phyloP scores from a whole-genome alignment of 148 eudicot genomes.

The Chenopodium quinoa region DNA sequence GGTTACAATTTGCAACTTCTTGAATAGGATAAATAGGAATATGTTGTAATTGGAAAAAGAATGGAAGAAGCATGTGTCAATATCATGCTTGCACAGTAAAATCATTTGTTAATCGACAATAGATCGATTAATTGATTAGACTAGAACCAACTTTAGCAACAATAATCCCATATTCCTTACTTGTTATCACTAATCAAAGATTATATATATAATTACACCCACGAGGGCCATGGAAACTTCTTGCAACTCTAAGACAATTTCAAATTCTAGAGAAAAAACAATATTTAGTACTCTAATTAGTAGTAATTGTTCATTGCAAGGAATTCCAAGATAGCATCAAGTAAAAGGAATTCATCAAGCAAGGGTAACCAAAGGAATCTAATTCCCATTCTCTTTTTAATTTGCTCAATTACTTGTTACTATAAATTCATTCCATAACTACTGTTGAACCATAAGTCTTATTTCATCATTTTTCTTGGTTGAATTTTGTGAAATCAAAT shows the following conservation, averaged over 20 bases:
- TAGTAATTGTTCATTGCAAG: slow-evolving; percentile 23
- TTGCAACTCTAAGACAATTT: neutral
- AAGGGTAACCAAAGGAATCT: slow-evolving; percentile 19
- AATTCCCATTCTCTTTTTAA: neutral
- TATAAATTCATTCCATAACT: slow-evolving; percentile 6
- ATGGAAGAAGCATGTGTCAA: no score
- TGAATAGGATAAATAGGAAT: no score
- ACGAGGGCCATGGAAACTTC: neutral
- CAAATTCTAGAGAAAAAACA: neutral
- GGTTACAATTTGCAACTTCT: no score
- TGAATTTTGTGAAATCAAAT: neutral
- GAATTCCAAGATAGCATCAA: slow-evolving; percentile 12
- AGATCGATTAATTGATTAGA: no score
- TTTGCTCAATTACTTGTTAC: neutral
- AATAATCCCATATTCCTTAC: neutral
- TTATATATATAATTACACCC: neutral
- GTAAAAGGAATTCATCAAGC: slow-evolving; percentile 20
- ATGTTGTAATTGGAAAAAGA: no score
- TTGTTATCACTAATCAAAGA: neutral
- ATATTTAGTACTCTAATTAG: neutral
- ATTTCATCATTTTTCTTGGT: neutral
- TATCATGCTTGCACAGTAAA: no score
- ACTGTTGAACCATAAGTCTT: slow-evolving; percentile 7
- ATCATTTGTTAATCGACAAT: no score
- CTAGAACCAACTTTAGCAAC: no score